Base-by-base conservation (phyloP, 441 rosid species). In the Mallotus japonicus region DNA sequence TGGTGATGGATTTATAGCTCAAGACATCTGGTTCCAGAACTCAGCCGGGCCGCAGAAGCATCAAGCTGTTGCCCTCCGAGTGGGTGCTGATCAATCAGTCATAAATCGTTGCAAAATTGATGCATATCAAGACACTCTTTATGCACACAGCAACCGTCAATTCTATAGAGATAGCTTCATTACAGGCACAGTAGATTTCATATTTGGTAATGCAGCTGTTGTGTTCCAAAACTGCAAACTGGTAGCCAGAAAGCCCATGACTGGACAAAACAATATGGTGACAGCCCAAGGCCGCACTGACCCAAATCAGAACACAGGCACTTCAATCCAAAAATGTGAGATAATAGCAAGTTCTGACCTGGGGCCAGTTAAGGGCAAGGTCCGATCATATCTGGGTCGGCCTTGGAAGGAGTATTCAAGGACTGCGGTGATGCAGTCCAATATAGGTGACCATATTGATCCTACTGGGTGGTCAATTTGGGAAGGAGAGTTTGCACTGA, bases 1-100 rank as follows among this genome's bases (percentile, higher is more conserved):
- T 34, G 93, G 92, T 0, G 93, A 92, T 49, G 94, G 92, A 64
- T 92, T 89, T 55, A 87, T 90, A 73, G 97, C 94, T 13, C 96
- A 90, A 79, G 97, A 87, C 75, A 77, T 90, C 15, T 66, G 90
- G 84, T 83, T 92, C 76, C 87, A 84, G 54, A 92, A 92, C 86
- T 88, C 93, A 11, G 92, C 92, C 3, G 92, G 97, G 24, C 85
- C 95, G 4, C 66, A 69, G 20, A 92, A 90, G 72, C 89, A 89
- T 58, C 97, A 90, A 57, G 92, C 97, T 0, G 97, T 88, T 2
- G 93, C 93, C 2, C 89, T 90, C 7, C 89, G 87, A 0, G 93
- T 90, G 6, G 82, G 89, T 3, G 93, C 89, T 0, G 93, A 92
- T 70, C 84, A 79, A 65, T 71, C 90, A 0, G 88, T 90, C 59